Evolutionary conservation across 257 asterid species (phyloP), one percentile per base, ranked within the genome.

Genomic region (Haberlea rhodopensis): DNA sequence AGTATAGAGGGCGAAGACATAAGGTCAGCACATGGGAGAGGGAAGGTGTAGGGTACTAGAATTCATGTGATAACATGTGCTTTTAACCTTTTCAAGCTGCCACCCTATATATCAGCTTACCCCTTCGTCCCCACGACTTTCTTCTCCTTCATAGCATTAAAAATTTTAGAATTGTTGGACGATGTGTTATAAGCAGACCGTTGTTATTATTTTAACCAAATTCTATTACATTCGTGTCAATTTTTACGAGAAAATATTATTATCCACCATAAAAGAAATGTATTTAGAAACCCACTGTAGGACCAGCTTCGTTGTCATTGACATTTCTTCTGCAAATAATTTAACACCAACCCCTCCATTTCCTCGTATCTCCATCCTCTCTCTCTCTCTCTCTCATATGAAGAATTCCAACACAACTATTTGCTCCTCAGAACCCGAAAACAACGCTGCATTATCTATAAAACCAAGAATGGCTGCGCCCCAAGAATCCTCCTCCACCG

Each of bases 371-470:
- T 1, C 20, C 20, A 43, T 43, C 51, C 75, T 67, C n/a, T 19
- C 57, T 18, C 10, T 19, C 25, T 9, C 11, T 21, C 55, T 52
- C 27, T 52, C 2, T 52, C 57, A 19, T 52, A 81, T 79, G 87
- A 85, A 75, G 28, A 66, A n/a, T 46, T 19, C 56, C 16, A 37
- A 54, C 26, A 65, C 58, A 49, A 24, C 40, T 21, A 24, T 22
- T 21, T 24, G 28, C 24, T 15, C 43, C n/a, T 67, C 20, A 22
- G 69, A 70, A 6, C 75, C 67, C 31, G 59, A 28, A 20, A 25
- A 57, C 59, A 22, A 28, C 21, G 3, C 75, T 52, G 62, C 79
- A 67, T 70, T 71, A 10, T 63, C 81, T 34, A 66, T 29, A 51
- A 72, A 63, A 59, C 66, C 56, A 21, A 53, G 57, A 10, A 74